phyloP scores from a whole-genome alignment of 805 yeast genomes.

The Lachancea waltii region DNA sequence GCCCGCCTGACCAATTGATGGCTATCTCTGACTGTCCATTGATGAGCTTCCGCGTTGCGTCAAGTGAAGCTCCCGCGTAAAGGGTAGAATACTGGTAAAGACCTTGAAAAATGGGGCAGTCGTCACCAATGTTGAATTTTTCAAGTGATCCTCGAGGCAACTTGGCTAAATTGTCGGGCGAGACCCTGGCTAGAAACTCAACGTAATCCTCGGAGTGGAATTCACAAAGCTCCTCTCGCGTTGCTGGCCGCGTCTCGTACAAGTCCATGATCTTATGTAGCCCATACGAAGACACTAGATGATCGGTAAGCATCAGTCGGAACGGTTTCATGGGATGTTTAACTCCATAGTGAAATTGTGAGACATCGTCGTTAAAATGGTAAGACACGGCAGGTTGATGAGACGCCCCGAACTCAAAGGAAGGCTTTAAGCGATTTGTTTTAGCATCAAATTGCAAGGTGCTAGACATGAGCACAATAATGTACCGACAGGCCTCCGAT shows the following conservation, averaged over 20 bases:
- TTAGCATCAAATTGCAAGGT: slow-evolving; percentile 39
- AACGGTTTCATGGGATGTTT: slow-evolving; percentile 99
- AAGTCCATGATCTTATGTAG: slow-evolving; percentile 95
- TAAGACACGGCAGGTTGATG: slow-evolving; percentile 67
- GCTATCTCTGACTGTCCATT: slow-evolving; percentile 86
- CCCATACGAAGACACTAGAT: slow-evolving; percentile 94
- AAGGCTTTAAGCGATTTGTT: slow-evolving; percentile 39
- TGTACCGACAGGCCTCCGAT: no score
- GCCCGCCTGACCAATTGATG: slow-evolving; percentile 88
- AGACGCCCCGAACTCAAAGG: slow-evolving; percentile 38
- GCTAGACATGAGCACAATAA: slow-evolving; percentile 2
- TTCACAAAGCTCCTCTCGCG: slow-evolving; percentile 96
- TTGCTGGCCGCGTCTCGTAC: slow-evolving; percentile 94
- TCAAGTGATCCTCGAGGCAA: slow-evolving; percentile 79
- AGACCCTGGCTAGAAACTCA: slow-evolving; percentile 82
- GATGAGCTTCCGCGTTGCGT: slow-evolving; percentile 78
- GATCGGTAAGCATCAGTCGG: slow-evolving; percentile 97
- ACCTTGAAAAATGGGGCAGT: slow-evolving; percentile 80
- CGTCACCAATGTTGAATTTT: slow-evolving; percentile 95
- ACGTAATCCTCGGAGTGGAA: slow-evolving; percentile 97
- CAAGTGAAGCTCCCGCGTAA: slow-evolving; percentile 85
- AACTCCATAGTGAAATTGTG: slow-evolving; percentile 83
- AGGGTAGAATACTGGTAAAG: slow-evolving; percentile 69
- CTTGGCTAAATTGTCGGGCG: slow-evolving; percentile 86
- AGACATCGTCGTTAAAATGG: slow-evolving; percentile 77